Evolutionary conservation across 2,329 filamentous ascomycete genomes (phyloP), one percentile per base, ranked within the genome.

Genomic region (Pseudogymnoascus destructans): DNA sequence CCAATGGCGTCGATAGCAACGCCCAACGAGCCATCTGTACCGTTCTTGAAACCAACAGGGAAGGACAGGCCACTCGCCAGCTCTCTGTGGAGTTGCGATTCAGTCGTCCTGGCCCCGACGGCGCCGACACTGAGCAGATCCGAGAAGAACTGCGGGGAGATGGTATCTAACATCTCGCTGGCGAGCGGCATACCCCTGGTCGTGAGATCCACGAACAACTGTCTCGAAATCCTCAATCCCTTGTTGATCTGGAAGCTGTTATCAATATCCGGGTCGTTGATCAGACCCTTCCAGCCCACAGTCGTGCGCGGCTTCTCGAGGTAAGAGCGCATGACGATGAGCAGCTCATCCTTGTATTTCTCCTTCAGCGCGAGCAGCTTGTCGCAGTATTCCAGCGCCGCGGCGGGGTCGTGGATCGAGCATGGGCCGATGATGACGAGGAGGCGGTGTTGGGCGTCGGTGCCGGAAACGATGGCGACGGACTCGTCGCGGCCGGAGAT

Each of bases 161-260:
- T 96, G 57, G 93, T 97, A 71, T 98, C 93, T 62, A 98, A 79
- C 89, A 98, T 96, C 75, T 98, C 93, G 71, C 85, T 92, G 42
- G 93, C 93, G 67, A 98, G 85, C 27, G 93, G 93, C 88, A 98
- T 95, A 68, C 93, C 93, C 75, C 84, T 87, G 71, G 82, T 78
- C 0, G 92, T 97, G 65, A 98, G 77, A 71, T 97, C 90, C 62
- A 95, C 85, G 73, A 96, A 97, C 70, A 98, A 80, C 73, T 97
- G 85, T 65, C 93, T 81, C 59, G 89, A 88, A 58, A 90, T 77
- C 56, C 88, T 84, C 68, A 98, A 74, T 17, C 93, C 93, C 79
- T 97, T 97, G 79, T 97, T 97, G 76, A 98, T 97, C 75, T 96
- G 85, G 86, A 95, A 97, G 73, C 87, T 93, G 72, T 95, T 92